Evolutionary conservation across 2,329 filamentous ascomycete genomes (phyloP), one percentile per base, ranked within the genome.

Genomic region (Colletotrichum gloeosporioides): DNA sequence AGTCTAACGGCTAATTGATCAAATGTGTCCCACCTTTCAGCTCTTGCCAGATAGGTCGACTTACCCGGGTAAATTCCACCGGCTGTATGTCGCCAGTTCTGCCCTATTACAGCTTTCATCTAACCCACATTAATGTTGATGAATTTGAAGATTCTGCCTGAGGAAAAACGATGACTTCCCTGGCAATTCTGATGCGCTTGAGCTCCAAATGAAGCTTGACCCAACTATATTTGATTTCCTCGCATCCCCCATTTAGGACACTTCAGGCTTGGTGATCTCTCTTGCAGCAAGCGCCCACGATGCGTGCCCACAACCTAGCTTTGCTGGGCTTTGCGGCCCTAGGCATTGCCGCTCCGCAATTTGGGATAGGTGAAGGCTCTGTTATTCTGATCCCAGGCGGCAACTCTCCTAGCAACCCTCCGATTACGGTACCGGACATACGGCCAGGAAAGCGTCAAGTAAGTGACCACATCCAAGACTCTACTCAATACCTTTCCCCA

Each of bases 261-360:
- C 18, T 3, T 44, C 18, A 44, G 31, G 31, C 31, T 10, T 32
- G 31, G 8, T 32, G 8, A 3, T 32, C 31, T 13, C 5, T 2
- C 55, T 36, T 36, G 4, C 36, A 2, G 32, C 16, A n/a, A 32
- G 22, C 62, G 8, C 9, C 22, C 49, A 39, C n/a, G 2, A 77
- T 77, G 69, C 61, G n/a, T 13, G 10, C 39, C 25, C 36, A 18
- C 27, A 4, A 18, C 5, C 6, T 53, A 27, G 32, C 55, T 15
- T 27, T 73, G 69, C 65, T 77, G 16, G 61, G 69, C 22, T 25
- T 70, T 3, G 8, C 18, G 27, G 73, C 59, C 4, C 15, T 76
- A 22, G 22, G 49, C 39, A 32, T 57, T 18, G 76, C 73, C 12
- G 73, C 73, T 6, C 76, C 69, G 4, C 64, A 64, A 12, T 73